These are phyloP conservation scores for Claviceps capensis DNA, from an alignment of 2,329 filamentous ascomycete genomes.

Conservation along the genomic window DNA sequence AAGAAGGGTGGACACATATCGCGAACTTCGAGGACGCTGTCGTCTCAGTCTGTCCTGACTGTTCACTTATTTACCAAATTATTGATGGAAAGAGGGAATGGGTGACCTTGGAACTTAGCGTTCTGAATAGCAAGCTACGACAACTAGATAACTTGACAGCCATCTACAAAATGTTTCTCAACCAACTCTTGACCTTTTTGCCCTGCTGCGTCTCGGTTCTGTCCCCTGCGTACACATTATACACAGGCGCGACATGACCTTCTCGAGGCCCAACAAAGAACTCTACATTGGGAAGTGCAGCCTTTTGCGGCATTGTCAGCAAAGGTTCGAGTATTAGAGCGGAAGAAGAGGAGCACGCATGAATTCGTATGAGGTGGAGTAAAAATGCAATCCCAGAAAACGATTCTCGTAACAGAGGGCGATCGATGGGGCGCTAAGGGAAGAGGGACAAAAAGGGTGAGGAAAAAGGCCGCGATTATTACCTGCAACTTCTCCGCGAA, in stretches of 20 bases:
- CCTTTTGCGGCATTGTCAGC: constrained; percentile 3
- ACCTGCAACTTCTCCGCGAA: constrained; percentile 10
- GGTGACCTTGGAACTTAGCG: too few relatives aligned
- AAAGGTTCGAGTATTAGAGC: background rate
- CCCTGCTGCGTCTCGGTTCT: constrained; percentile 11
- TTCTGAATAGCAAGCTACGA: too few relatives aligned
- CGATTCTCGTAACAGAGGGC: too few relatives aligned
- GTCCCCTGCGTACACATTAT: constrained; percentile 10
- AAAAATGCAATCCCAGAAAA: too few relatives aligned
- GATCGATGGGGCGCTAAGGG: too few relatives aligned
- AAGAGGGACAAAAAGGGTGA: background rate
- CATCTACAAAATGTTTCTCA: constrained; percentile 8
- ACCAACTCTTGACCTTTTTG: constrained; percentile 11
- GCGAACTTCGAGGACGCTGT: too few relatives aligned
- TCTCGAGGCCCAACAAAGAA: constrained; percentile 10
- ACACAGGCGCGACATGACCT: constrained; percentile 12
- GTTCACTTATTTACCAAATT: too few relatives aligned
- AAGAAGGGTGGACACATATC: too few relatives aligned
- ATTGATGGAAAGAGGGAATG: too few relatives aligned
- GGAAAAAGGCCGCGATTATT: background rate
- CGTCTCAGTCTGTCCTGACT: too few relatives aligned
- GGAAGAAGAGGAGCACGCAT: background rate
- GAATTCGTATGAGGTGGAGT: too few relatives aligned
- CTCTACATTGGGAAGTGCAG: constrained; percentile 8
- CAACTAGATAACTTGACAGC: too few relatives aligned